Percentiles rank a stretch among this genome's conserved stretches.
phyloP scores from a whole-genome alignment of 495 filamentous ascomycete species.

The Amphirosellinia nigrospora region DNA sequence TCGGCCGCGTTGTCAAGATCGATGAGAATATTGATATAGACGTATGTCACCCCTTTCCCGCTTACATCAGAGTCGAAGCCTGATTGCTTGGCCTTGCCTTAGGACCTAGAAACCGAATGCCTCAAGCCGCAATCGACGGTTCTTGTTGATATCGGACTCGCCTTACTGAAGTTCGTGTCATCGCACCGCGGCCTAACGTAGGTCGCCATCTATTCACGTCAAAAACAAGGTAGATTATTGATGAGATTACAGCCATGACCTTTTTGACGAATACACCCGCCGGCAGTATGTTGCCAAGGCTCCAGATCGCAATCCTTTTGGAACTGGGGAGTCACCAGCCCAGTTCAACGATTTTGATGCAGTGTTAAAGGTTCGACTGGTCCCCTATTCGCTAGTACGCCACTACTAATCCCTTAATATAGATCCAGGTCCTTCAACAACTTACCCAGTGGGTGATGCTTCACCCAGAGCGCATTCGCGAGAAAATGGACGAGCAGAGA shows the following conservation, averaged over 20 bases:
- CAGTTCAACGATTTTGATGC: constrained; percentile 83
- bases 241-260: constrained; percentile 65
- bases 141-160: constrained; percentile 82
- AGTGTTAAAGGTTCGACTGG: constrained; percentile 66
- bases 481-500: constrained; percentile 82
- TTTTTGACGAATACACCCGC: constrained; percentile 94
- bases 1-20: constrained; percentile 86
- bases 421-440: constrained; percentile 87
- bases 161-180: constrained; percentile 89
- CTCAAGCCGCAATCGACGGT: constrained; percentile 77
- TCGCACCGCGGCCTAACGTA: constrained; percentile 92
- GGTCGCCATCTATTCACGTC: constrained; percentile 40
- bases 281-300: constrained; percentile 88
- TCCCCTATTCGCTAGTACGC: constrained; percentile 12
- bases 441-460: constrained; percentile 89
- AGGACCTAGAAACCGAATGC: constrained; percentile 92
- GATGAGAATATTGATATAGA: constrained; percentile 86
- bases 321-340: constrained; percentile 71
- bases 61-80: constrained; percentile 18
- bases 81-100: constrained; percentile 32
- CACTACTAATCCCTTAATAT: constrained; percentile 22
- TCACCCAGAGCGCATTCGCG: constrained; percentile 82
- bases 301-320: constrained; percentile 83
- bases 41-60: constrained; percentile 55
- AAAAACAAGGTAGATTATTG: constrained; percentile 22